Conservation (phyloP, 1,284 basidiomycete species). For the Ganoderma sp. region DNA sequence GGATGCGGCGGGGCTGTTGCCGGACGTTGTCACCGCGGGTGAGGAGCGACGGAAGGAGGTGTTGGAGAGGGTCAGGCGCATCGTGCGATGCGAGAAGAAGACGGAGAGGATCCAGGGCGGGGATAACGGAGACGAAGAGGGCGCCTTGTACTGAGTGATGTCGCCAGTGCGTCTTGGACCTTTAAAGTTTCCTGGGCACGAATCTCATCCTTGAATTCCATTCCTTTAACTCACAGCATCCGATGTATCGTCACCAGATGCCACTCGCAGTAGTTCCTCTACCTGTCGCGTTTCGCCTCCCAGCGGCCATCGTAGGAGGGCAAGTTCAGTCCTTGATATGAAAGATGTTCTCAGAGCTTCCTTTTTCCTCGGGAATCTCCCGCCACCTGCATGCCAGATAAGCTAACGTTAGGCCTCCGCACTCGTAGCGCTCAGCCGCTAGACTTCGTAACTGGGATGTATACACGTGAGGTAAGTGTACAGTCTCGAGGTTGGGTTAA, state of each 20-base stretch:
- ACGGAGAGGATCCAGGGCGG: slow-evolving; percentile 62
- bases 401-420: neutral
- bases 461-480: neutral
- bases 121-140: slow-evolving; percentile 50
- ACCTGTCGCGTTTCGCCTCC: neutral
- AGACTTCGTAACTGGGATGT: neutral
- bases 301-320: neutral
- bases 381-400: neutral
- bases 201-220: neutral
- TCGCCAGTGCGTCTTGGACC: neutral
- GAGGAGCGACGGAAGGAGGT: slow-evolving; percentile 25
- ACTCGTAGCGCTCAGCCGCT: neutral
- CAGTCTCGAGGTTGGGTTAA: neutral
- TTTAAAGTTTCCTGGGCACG: neutral
- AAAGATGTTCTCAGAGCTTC: neutral
- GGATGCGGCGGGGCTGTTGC: slow-evolving; percentile 35
- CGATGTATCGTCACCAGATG: neutral
- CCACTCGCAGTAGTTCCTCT: neutral
- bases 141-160: slow-evolving; percentile 35
- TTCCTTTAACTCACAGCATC: neutral
- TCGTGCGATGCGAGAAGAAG: slow-evolving; percentile 56
- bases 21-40: slow-evolving; percentile 14
- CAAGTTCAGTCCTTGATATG: neutral
- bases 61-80: slow-evolving; percentile 43
- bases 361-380: neutral